Evolutionary conservation across 2,329 filamentous ascomycete species (phyloP).

Genomic region (Cladophialophora immunda): DNA sequence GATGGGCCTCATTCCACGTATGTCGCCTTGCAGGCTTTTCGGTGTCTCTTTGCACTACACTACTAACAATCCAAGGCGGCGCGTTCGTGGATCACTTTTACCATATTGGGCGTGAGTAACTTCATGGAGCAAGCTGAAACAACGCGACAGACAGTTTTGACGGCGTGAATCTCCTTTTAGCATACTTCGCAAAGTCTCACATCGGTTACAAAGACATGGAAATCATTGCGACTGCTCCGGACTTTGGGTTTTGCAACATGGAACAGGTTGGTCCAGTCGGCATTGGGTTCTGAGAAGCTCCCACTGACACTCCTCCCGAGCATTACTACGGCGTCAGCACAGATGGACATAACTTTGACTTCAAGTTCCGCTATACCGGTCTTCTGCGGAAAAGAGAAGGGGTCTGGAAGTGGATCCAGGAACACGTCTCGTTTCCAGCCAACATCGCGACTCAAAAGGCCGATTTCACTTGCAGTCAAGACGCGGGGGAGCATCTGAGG

Average conservation of each 20-base stretch:
- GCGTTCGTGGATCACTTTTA: constrained; percentile 4
- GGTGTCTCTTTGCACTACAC: no score
- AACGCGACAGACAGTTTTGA: not conserved
- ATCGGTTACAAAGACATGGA: constrained; percentile 9
- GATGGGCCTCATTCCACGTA: constrained; percentile 13
- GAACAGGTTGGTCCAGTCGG: constrained; percentile 5
- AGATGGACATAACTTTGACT: constrained; percentile 1
- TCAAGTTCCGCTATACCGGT: constrained; percentile 7
- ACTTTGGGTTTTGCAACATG: constrained; percentile 9
- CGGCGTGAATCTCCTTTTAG: not conserved
- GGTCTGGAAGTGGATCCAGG: constrained; percentile 7
- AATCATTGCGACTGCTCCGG: constrained; percentile 4
- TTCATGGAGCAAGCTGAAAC: no score
- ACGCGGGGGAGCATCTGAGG: constrained; percentile 4
- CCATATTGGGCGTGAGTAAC: constrained; percentile 9
- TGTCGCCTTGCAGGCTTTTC: no score
- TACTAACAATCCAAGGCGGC: not conserved
- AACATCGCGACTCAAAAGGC: constrained; percentile 5
- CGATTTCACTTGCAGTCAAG: constrained; percentile 9
- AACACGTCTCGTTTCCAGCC: constrained; percentile 4
- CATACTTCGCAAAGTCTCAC: constrained; percentile 10
- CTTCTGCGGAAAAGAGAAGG: constrained; percentile 1
- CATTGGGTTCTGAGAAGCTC: not conserved
- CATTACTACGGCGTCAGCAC: constrained; percentile 12
- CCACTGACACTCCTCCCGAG: not conserved